These are phyloP conservation scores for Dorcoceras hygrometricum DNA, from an alignment of 257 asterid species.

Conservation along the genomic window DNA sequence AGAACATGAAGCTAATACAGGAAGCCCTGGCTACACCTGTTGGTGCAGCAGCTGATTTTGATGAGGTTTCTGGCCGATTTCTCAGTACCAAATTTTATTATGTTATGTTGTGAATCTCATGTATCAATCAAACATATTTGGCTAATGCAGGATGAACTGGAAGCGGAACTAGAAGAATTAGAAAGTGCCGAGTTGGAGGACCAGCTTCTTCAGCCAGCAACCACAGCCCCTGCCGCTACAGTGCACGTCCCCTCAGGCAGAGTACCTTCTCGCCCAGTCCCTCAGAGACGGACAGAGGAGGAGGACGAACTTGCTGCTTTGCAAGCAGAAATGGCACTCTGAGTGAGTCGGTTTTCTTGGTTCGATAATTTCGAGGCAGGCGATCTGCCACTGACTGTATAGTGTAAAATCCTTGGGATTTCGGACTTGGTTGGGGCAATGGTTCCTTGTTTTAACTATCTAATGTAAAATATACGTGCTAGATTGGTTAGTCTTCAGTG, in stretches of 20 bases:
- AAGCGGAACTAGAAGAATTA: slow-evolving; percentile 76
- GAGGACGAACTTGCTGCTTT: slow-evolving; percentile 81
- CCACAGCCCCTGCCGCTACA: slow-evolving; percentile 48
- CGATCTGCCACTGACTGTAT: slow-evolving; percentile 8
- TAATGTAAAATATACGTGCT: neutral
- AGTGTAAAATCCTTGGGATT: neutral
- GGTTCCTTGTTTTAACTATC: neutral
- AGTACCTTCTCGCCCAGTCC: slow-evolving; percentile 48
- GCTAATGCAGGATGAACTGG: slow-evolving; percentile 66
- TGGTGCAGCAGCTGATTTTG: slow-evolving; percentile 66
- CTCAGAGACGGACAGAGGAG: slow-evolving; percentile 57
- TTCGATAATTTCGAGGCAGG: neutral
- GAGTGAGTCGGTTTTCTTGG: slow-evolving; percentile 14
- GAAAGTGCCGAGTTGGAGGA: slow-evolving; percentile 80
- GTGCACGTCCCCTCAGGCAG: slow-evolving; percentile 40
- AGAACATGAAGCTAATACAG: slow-evolving; percentile 82
- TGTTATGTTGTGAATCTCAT: neutral
- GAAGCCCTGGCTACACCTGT: slow-evolving; percentile 75
- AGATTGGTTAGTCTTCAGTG: neutral
- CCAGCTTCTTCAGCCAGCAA: slow-evolving; percentile 71
- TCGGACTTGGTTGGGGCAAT: slow-evolving; percentile 19
- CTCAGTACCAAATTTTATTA: neutral
- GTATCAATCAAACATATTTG: slow-evolving; percentile 7
- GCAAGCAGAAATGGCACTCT: slow-evolving; percentile 90
- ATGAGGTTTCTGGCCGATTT: slow-evolving; percentile 44